Percentiles rank a stretch among this genome's conserved stretches.
These are phyloP conservation scores for Colletotrichum sp. DNA, from an alignment of 2,329 filamentous ascomycete species.

Conservation along the genomic window DNA sequence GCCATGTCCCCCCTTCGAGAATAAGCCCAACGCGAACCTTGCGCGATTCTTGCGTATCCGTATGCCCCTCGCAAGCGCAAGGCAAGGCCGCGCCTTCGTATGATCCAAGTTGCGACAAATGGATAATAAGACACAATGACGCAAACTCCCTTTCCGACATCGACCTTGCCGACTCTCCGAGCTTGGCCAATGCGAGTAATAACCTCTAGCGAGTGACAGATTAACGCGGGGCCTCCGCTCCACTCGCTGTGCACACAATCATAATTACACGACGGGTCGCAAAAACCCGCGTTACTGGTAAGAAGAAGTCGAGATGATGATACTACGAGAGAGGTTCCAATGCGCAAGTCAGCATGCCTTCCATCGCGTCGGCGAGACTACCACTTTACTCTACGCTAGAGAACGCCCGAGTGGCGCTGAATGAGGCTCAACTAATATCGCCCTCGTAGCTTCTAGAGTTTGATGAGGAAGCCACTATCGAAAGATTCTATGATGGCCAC, in stretches of 20 bases:
- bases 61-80: neutral
- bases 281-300: neutral
- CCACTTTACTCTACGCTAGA: neutral
- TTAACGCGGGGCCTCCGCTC: slow-evolving; percentile 1
- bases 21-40: neutral
- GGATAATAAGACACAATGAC: neutral
- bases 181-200: slow-evolving; percentile 7
- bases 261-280: neutral
- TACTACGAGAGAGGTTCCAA: neutral
- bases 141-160: neutral
- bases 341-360: neutral
- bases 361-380: neutral
- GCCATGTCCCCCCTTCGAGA: neutral
- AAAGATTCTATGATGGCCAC: neutral
- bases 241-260: slow-evolving; percentile 9
- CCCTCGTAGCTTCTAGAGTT: neutral
- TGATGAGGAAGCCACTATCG: neutral
- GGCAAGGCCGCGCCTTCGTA: neutral
- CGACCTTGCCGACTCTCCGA: neutral
- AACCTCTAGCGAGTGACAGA: slow-evolving; percentile 18
- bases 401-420: neutral
- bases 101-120: neutral
- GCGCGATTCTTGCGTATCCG: neutral
- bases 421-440: neutral
- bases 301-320: neutral